Conservation (phyloP, 495 filamentous ascomycete species). For the Chaetomium tenue region DNA sequence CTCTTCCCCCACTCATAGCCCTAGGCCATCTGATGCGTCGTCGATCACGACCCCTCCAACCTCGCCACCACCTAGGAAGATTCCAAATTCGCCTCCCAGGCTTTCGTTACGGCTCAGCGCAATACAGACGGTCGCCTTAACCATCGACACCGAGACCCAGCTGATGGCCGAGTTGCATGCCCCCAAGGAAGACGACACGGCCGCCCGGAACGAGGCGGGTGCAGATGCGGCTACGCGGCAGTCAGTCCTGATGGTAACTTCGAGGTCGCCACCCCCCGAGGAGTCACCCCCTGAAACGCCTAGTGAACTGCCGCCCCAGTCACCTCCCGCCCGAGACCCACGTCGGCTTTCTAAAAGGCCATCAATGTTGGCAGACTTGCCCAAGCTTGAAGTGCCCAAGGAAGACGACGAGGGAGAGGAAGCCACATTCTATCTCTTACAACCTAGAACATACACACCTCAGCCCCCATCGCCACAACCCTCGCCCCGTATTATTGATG, state of each 20-base stretch:
- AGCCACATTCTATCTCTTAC: constrained; percentile 46
- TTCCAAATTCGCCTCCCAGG: constrained; percentile 34
- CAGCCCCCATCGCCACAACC: constrained; percentile 48
- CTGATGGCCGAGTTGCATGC: not conserved
- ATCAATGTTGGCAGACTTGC: constrained; percentile 16
- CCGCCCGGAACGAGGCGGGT: not conserved
- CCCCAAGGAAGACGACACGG: not conserved
- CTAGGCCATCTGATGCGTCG: constrained; percentile 31
- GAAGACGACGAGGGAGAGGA: constrained; percentile 28
- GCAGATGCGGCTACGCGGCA: not conserved
- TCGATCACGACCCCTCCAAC: constrained; percentile 28
- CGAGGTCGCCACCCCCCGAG: constrained; percentile 12
- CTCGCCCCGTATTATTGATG: constrained; percentile 38
- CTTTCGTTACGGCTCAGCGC: constrained; percentile 37
- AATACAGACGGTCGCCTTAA: constrained; percentile 26
- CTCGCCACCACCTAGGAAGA: constrained; percentile 27
- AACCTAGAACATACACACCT: constrained; percentile 55
- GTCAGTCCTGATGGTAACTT: constrained; percentile 13
- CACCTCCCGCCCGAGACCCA: constrained; percentile 34
- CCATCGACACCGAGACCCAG: constrained; percentile 12
- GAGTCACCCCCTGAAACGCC: constrained; percentile 14
- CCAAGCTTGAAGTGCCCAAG: constrained; percentile 22
- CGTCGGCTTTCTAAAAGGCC: constrained; percentile 33
- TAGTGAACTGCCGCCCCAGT: constrained; percentile 13
- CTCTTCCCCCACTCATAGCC: constrained; percentile 32